Percentiles rank a stretch among this genome's conserved stretches.
Evolutionary conservation across 352 stramenopile species (phyloP).

Genomic region (Blastocystis sp.): DNA sequence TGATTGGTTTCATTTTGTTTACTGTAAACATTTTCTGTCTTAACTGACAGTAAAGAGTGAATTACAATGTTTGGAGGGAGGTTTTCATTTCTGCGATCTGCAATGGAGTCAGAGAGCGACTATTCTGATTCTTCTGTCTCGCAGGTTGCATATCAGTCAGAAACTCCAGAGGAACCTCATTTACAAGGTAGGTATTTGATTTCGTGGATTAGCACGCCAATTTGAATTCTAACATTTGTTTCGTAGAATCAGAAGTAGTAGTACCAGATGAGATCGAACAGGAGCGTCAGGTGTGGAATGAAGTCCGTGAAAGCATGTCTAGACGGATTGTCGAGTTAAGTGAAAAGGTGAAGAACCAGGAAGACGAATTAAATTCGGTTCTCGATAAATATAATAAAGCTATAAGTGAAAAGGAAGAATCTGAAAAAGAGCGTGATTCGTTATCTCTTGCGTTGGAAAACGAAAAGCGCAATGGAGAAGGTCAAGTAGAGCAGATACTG

Average conservation of each 20-base stretch:
- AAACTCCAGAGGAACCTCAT: background rate
- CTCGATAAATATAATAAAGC: background rate
- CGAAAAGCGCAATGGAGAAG: background rate
- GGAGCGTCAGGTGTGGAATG: constrained; percentile 25
- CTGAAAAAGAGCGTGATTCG: background rate
- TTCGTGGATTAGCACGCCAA: background rate
- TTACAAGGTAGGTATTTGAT: background rate
- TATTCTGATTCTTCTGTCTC: background rate
- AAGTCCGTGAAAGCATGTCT: constrained; percentile 49
- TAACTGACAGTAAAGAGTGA: background rate
- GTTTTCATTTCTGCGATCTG: constrained; percentile 5
- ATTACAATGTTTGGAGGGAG: background rate
- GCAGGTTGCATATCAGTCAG: background rate
- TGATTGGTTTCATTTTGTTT: background rate
- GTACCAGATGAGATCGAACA: background rate
- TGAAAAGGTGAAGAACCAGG: background rate
- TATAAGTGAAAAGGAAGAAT: background rate
- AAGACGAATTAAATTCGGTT: background rate
- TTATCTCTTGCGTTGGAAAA: background rate
- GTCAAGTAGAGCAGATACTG: constrained; percentile 18
- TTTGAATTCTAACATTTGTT: background rate
- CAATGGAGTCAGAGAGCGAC: background rate
- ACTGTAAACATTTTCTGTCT: background rate
- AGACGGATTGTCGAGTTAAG: constrained; percentile 16
- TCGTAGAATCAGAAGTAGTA: background rate